Conservation (phyloP, 2,329 filamentous ascomycete genomes). For the Claviceps cyperi region DNA sequence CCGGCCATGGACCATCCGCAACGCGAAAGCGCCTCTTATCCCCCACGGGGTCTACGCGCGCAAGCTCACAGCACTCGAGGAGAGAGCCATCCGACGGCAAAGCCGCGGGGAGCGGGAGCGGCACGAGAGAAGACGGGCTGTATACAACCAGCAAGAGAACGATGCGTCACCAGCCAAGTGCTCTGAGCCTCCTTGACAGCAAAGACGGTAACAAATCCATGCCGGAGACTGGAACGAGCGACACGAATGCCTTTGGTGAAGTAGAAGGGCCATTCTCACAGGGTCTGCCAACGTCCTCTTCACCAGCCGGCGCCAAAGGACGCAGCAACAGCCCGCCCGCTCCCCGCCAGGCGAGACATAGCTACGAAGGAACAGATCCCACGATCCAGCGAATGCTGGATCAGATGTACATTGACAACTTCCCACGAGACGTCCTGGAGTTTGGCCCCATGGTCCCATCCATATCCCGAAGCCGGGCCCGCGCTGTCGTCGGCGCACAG, state of each 20-base stretch:
- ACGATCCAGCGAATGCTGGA: slow-evolving; percentile 60
- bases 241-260: slow-evolving; percentile 44
- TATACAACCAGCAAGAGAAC: slow-evolving; percentile 29
- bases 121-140: slow-evolving; percentile 25
- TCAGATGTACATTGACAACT: slow-evolving; percentile 66
- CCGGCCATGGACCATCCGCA: slow-evolving; percentile 16
- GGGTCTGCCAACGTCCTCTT: slow-evolving; percentile 10
- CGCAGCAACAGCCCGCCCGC: slow-evolving; percentile 13
- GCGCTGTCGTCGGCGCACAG: slow-evolving; percentile 33
- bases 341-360: slow-evolving; percentile 49
- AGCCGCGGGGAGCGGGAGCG: slow-evolving; percentile 8
- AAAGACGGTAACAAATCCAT: slow-evolving; percentile 44
- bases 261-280: slow-evolving; percentile 42
- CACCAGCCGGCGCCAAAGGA: slow-evolving; percentile 12
- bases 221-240: slow-evolving; percentile 44
- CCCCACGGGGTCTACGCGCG: slow-evolving; percentile 15
- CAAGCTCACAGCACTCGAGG: slow-evolving; percentile 24
- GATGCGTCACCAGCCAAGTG: slow-evolving; percentile 44
- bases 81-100: slow-evolving; percentile 19
- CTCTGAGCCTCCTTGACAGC: slow-evolving; percentile 42
- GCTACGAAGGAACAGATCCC: slow-evolving; percentile 68
- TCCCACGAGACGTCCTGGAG: slow-evolving; percentile 48
- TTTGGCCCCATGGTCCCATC: slow-evolving; percentile 73
- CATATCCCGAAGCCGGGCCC: slow-evolving; percentile 40
- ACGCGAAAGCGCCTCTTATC: slow-evolving; percentile 18